These are phyloP conservation scores for Trametes maxima DNA, from an alignment of 768 basidiomycete species.

Conservation along the genomic window DNA sequence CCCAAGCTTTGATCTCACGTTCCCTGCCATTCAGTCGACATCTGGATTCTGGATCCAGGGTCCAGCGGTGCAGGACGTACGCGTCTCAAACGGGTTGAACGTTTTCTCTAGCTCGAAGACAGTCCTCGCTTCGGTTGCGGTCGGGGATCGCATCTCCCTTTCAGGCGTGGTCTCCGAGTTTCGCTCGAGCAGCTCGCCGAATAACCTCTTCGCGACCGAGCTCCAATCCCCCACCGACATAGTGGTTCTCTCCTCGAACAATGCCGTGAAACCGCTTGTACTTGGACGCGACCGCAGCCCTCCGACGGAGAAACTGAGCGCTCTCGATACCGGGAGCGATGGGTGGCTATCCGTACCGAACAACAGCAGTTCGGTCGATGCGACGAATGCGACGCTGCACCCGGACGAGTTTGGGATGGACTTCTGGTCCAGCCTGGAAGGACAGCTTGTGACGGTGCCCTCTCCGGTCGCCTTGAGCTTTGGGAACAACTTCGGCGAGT, in stretches of 20 bases:
- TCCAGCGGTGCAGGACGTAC: conserved; percentile 41
- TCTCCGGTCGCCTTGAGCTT: conserved; percentile 51
- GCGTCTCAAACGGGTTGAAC: conserved; percentile 52
- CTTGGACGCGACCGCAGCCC: conserved; percentile 50
- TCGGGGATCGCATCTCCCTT: conserved; percentile 53
- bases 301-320: conserved; percentile 51
- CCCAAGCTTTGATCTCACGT: not conserved
- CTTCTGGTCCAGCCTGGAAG: conserved; percentile 65
- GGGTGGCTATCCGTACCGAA: conserved; percentile 59
- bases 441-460: conserved; percentile 55
- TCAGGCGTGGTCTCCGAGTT: conserved; percentile 52
- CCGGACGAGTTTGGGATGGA: conserved; percentile 58
- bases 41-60: conserved; percentile 53
- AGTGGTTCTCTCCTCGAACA: conserved; percentile 47
- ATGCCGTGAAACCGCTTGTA: conserved; percentile 50
- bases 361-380: conserved; percentile 49
- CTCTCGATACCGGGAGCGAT: conserved; percentile 54
- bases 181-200: conserved; percentile 44
- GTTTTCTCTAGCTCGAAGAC: conserved; percentile 50
- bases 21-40: conserved; percentile 24
- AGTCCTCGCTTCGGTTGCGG: conserved; percentile 37
- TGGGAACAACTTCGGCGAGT: conserved; percentile 53
- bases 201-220: conserved; percentile 53
- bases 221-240: conserved; percentile 51
- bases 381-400: conserved; percentile 47